Evolutionary conservation across 1,284 basidiomycete species (phyloP), one percentile per base, ranked within the genome.

Genomic region (Ustilago lituana): DNA sequence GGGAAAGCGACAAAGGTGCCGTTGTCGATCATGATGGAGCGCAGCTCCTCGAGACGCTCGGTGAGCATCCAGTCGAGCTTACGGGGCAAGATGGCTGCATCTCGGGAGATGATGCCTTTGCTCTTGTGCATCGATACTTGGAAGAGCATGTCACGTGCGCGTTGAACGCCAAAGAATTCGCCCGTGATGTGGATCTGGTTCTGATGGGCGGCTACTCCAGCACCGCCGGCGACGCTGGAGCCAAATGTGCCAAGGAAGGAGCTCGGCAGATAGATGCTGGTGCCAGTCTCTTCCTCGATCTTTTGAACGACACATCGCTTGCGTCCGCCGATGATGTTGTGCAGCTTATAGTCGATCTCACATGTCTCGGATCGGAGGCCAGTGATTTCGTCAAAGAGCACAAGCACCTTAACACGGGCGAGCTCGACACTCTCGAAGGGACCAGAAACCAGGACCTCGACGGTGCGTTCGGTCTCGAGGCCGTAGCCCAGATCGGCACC

Each of bases 41-140:
- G 92, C 72, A 98, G 85, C 73, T 96, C 93, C 57, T 97, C 94
- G 27, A 91, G 86, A 37, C 91, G 89, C 83, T 98, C 93, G 17
- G 90, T 91, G 55, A 98, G 89, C 87, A 98, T 91, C 94, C 95
- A 98, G 81, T 98, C 95, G 70, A 98, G 86, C 83, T 98, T 98
- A 68, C 95, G 90, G 33, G 96, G 95, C 26, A 97, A 86, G 63
- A 98, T 91, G 11, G 93, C 91, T 4, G 93, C 93, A 80, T 98
- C 94, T 65, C 94, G 87, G 17, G 94, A 94, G 60, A 97, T 90
- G 69, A 96, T 88, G 47, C 88, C 87, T 82, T 96, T 95, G 82
- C 89, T 90, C 94, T 96, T 97, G 82, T 87, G 90, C 62, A 90
- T 84, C 14, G 93, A 91, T 23, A 94, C 86, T 81, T 94, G 91